Conservation (phyloP, 371 early-diverging fungal genomes). For the Zychaea mexicana region DNA sequence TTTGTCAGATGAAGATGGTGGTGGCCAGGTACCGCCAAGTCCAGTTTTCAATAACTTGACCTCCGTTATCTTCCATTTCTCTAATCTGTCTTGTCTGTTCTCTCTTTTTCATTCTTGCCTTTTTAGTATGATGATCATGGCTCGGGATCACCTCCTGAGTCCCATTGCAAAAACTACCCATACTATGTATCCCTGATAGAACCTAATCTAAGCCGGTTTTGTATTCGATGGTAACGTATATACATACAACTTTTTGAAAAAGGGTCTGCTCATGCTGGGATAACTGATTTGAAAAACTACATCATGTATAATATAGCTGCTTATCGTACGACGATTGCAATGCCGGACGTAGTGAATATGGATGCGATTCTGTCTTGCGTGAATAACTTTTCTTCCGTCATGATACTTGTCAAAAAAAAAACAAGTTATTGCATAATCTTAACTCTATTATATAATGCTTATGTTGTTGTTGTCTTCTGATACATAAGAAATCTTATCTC, state of each 20-base stretch:
- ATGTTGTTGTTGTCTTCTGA: too few relatives aligned
- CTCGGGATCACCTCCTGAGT: slow-evolving; percentile 23
- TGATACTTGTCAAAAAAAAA: too few relatives aligned
- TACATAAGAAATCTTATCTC: too few relatives aligned
- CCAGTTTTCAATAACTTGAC: neutral
- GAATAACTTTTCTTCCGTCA: too few relatives aligned
- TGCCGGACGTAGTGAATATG: slow-evolving; percentile 26
- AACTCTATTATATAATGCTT: too few relatives aligned
- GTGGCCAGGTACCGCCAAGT: slow-evolving; percentile 45
- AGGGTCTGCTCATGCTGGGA: neutral
- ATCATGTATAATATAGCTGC: slow-evolving; percentile 22
- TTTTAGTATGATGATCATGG: slow-evolving; percentile 35
- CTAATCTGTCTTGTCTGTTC: neutral
- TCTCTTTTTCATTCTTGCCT: slow-evolving; percentile 1
- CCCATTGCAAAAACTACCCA: slow-evolving; percentile 33
- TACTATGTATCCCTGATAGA: slow-evolving; percentile 49
- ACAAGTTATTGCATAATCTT: too few relatives aligned
- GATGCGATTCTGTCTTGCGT: slow-evolving; percentile 36
- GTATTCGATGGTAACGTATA: slow-evolving; percentile 39
- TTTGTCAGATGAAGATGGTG: slow-evolving; percentile 38
- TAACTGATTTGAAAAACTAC: neutral
- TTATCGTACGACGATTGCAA: slow-evolving; percentile 31
- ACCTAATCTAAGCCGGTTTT: slow-evolving; percentile 35
- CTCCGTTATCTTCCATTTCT: neutral
- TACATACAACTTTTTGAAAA: too few relatives aligned